Percentiles rank a stretch among this genome's conserved stretches.
Evolutionary conservation across 352 stramenopile species (phyloP).

Genomic region (Globisporangium nunn): DNA sequence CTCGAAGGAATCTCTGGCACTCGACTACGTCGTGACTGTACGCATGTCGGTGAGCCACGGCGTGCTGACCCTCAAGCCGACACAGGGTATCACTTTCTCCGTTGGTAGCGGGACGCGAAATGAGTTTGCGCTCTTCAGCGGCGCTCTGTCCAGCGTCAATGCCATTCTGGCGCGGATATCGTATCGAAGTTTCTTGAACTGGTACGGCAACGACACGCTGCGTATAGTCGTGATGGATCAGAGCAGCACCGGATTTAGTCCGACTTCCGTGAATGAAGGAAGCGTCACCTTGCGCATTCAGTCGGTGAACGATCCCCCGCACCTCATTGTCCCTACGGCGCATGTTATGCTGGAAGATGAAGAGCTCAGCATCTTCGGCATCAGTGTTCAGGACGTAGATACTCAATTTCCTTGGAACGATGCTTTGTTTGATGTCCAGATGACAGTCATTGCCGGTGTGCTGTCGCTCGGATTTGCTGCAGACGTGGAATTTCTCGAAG

Average conservation of each 20-base stretch:
- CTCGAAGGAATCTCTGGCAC: slow-evolving; percentile 32
- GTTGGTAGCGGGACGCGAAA: slow-evolving; percentile 38
- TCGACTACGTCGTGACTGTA: slow-evolving; percentile 60
- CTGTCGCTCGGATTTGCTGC: slow-evolving; percentile 27
- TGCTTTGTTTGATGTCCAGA: slow-evolving; percentile 44
- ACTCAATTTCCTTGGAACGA: slow-evolving; percentile 22
- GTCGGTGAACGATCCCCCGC: slow-evolving; percentile 59
- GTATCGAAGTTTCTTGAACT: slow-evolving; percentile 64
- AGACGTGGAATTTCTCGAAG: slow-evolving; percentile 37
- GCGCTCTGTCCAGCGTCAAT: slow-evolving; percentile 53
- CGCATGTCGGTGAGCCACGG: slow-evolving; percentile 50
- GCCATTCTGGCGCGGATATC: slow-evolving; percentile 31
- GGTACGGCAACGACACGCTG: slow-evolving; percentile 62
- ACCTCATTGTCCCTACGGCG: slow-evolving; percentile 38
- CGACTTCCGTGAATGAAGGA: slow-evolving; percentile 26
- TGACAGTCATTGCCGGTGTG: slow-evolving; percentile 48
- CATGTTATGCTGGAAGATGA: slow-evolving; percentile 55
- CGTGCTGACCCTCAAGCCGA: slow-evolving; percentile 41
- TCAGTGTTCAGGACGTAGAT: slow-evolving; percentile 56
- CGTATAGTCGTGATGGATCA: slow-evolving; percentile 51
- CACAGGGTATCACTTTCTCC: slow-evolving; percentile 52
- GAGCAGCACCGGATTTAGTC: slow-evolving; percentile 50
- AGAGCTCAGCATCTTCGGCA: slow-evolving; percentile 56
- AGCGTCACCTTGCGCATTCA: slow-evolving; percentile 28
- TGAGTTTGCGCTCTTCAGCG: slow-evolving; percentile 61